Base-by-base conservation (phyloP, 2,329 filamentous ascomycete species). In the Fusarium sp. region DNA sequence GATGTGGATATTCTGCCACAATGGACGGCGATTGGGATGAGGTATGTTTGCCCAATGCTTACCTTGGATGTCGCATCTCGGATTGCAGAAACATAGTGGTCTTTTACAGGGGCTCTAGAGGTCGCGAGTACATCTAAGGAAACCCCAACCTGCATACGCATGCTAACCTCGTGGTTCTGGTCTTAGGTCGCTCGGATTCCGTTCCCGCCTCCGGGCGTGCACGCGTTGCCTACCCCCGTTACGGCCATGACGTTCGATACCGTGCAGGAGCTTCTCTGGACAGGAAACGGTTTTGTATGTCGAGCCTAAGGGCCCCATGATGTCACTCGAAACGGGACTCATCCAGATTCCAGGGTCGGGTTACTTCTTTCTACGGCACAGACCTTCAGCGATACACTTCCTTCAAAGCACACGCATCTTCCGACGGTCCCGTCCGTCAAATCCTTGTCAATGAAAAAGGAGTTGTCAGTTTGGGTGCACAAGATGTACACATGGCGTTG, bases 361-460 rank as follows among this genome's bases (percentile, higher is more conserved):
- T 98, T 50, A 92, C 90, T 46, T 97, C 95, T 11, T 98, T 97
- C 81, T 94, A 94, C 80, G 92, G 94, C 56, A 89, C 90, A 56
- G 94, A 97, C 66, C 87, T 98, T 50, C 92, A 95, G 76, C 89
- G 90, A 77, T 98, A 99, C 80, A 97, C 95, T 6, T 97, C 95
- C 39, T 95, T 96, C 80, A 91, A 92, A 78, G 93, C 92, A 43
- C 94, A 97, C 79, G 84, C 87, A 2, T 84, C 87, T 6, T 81
- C 88, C 68, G 93, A 97, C 80, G 94, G 94, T 27, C 85, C 91
- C 3, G 92, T 99, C 41, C 92, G 93, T 68, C 95, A 98, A 78
- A 89, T 99, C 46, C 86, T 98, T 31, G 93, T 98, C 78, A 95
- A 95, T 78, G 94, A 98, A 68, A 94, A 92, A 78, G 96, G 97